Conservation (phyloP, 1,284 basidiomycete genomes). For the Xerocomus nothofagi region DNA sequence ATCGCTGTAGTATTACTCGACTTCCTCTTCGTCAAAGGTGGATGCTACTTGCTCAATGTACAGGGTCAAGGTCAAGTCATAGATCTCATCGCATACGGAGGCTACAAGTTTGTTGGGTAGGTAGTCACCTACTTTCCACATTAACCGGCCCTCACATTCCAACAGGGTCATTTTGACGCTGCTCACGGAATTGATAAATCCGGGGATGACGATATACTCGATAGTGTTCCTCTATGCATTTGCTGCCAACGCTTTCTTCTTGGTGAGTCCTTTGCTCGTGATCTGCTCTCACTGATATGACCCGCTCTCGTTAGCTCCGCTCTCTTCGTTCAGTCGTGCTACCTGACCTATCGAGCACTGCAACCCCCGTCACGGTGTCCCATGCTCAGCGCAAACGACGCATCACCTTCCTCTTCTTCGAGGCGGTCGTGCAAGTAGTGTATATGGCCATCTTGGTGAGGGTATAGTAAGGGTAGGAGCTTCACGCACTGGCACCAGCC, state of each 20-base stretch:
- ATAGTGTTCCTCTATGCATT: conserved; percentile 83
- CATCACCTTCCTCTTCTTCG: conserved; percentile 80
- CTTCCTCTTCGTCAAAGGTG: conserved; percentile 85
- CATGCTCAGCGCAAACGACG: conserved; percentile 79
- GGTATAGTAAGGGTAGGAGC: conserved; percentile 36
- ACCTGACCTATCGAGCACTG: conserved; percentile 48
- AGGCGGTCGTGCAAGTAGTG: conserved; percentile 75
- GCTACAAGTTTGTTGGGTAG: conserved; percentile 97
- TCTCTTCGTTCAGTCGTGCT: conserved; percentile 90
- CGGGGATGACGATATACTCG: conserved; percentile 67
- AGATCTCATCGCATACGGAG: conserved; percentile 80
- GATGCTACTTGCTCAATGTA: conserved; percentile 89
- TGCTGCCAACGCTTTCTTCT: conserved; percentile 91
- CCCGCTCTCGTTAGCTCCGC: conserved; percentile 59
- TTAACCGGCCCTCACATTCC: not conserved
- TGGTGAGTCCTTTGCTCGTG: conserved; percentile 52
- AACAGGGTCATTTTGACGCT: conserved; percentile 72
- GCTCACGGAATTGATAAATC: conserved; percentile 57
- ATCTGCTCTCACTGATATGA: not conserved
- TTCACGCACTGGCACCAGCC: not conserved
- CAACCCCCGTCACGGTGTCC: conserved; percentile 61
- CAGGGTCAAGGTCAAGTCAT: conserved; percentile 72
- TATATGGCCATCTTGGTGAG: conserved; percentile 80
- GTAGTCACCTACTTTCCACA: conserved; percentile 18
- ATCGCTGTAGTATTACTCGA: conserved; percentile 81